Conservation (phyloP, 2,329 filamentous ascomycete genomes). For the Beauveria brongniartii region DNA sequence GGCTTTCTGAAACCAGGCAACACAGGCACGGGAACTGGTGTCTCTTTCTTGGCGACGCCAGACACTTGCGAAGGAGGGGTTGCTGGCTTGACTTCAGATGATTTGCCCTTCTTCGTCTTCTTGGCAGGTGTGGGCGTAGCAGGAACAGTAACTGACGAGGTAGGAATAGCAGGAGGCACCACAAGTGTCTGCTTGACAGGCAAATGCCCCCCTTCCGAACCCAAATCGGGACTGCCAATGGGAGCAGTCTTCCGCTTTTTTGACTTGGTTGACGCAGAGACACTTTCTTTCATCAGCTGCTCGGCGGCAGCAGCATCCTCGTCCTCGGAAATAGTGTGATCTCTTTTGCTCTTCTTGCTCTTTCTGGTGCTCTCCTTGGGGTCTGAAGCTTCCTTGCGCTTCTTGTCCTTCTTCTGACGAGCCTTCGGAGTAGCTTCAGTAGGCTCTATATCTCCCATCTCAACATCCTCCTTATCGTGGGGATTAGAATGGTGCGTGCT, state of each 20-base stretch:
- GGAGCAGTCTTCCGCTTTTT: slow-evolving; percentile 31
- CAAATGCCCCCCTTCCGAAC: slow-evolving; percentile 20
- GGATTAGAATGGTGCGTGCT: slow-evolving; percentile 28
- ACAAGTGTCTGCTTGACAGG: slow-evolving; percentile 27
- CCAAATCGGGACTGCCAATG: slow-evolving; percentile 26
- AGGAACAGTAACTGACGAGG: slow-evolving; percentile 12
- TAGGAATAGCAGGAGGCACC: slow-evolving; percentile 24
- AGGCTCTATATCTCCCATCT: slow-evolving; percentile 35
- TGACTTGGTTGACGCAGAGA: slow-evolving; percentile 31
- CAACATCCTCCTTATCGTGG: slow-evolving; percentile 36
- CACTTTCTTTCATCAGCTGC: slow-evolving; percentile 27
- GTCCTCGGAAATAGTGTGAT: slow-evolving; percentile 29
- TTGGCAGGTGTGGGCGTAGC: slow-evolving; percentile 8
- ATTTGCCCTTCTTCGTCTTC: slow-evolving; percentile 1
- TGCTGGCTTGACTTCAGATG: background rate
- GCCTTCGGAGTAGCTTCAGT: slow-evolving; percentile 15
- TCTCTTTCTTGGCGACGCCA: slow-evolving; percentile 16
- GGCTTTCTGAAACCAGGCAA: slow-evolving; percentile 18
- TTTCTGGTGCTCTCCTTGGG: slow-evolving; percentile 14
- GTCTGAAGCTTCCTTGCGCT: slow-evolving; percentile 17
- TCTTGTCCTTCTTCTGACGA: slow-evolving; percentile 27
- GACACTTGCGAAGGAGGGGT: background rate
- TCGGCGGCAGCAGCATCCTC: slow-evolving; percentile 26
- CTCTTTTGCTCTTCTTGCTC: slow-evolving; percentile 24
- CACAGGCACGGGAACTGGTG: slow-evolving; percentile 25